A percentile compares a stretch with the other conserved stretches of the same genome.
Conservation (phyloP, 169 alveolate species). For the Cryptosporidium meleagridis region DNA sequence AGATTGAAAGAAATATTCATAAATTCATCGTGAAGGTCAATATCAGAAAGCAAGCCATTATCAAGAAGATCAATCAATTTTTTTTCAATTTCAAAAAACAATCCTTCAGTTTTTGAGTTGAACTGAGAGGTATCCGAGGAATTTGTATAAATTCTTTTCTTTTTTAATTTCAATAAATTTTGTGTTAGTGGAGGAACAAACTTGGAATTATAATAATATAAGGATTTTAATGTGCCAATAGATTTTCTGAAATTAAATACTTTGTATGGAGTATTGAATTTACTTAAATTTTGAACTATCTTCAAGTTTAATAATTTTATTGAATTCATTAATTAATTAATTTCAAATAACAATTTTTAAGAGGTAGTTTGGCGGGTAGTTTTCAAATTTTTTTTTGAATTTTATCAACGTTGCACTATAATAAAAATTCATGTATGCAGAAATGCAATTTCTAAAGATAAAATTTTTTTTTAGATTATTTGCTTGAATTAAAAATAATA, state of each 20-base stretch:
- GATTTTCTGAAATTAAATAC: not conserved
- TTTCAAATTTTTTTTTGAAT: not conserved
- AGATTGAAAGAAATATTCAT: slow-evolving; percentile 36
- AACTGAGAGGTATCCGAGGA: not conserved
- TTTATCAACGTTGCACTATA: not conserved
- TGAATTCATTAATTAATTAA: slow-evolving; percentile 8
- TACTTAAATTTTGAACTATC: not conserved
- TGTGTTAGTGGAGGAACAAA: not conserved
- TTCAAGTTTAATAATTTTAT: slow-evolving; percentile 18
- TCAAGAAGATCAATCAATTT: slow-evolving; percentile 1
- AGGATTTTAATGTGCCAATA: not conserved
- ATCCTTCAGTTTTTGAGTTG: slow-evolving; percentile 6
- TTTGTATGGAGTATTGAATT: not conserved
- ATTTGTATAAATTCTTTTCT: not conserved
- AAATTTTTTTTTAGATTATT: too few species aligned
- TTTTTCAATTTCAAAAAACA: slow-evolving; percentile 16
- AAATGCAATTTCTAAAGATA: slow-evolving; percentile 1
- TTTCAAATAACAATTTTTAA: slow-evolving; percentile 9
- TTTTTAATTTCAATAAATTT: not conserved
- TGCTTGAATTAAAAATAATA: not conserved
- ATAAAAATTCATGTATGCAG: slow-evolving; percentile 4
- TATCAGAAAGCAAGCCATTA: slow-evolving; percentile 10
- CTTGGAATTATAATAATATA: not conserved
- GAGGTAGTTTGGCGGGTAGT: not conserved
- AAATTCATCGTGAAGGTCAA: slow-evolving; percentile 63